Evolutionary conservation across 2,329 filamentous ascomycete species (phyloP).

Genomic region (Ascosphaera pollenicola): DNA sequence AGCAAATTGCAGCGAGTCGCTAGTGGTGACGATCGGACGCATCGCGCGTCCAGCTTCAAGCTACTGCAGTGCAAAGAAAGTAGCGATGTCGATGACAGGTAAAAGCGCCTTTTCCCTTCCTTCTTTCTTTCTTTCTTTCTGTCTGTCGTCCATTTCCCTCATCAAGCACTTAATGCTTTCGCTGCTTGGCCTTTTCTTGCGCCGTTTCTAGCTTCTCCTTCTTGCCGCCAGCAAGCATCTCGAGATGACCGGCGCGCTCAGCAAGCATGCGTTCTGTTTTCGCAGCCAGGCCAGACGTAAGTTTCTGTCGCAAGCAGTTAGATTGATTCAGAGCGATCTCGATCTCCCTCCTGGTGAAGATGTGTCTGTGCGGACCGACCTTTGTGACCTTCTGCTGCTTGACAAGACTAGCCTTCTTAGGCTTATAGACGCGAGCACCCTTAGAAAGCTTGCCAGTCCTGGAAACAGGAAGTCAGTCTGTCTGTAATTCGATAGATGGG

Average conservation of each 20-base stretch:
- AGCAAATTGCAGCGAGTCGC: too few relatives aligned
- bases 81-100: too few relatives aligned
- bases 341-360: slow-evolving; percentile 2
- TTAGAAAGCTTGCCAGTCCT: slow-evolving; percentile 12
- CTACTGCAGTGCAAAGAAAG: too few relatives aligned
- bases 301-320: slow-evolving; percentile 24
- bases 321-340: slow-evolving; percentile 7
- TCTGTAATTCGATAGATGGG: neutral
- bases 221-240: slow-evolving; percentile 45
- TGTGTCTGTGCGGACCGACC: slow-evolving; percentile 14
- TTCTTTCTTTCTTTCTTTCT: neutral
- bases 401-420: slow-evolving; percentile 39
- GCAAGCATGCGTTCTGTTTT: slow-evolving; percentile 47
- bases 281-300: slow-evolving; percentile 36
- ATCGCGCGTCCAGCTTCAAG: too few relatives aligned
- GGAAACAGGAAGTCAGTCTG: neutral
- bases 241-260: slow-evolving; percentile 45
- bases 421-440: slow-evolving; percentile 40
- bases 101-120: neutral
- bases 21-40: too few relatives aligned
- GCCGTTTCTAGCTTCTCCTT: slow-evolving; percentile 26
- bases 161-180: neutral
- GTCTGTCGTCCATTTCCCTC: neutral
- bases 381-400: slow-evolving; percentile 41
- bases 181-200: slow-evolving; percentile 10